Evolutionary conservation across 1,284 basidiomycete species (phyloP).

Genomic region (Cutaneotrichosporon arboriforme): DNA sequence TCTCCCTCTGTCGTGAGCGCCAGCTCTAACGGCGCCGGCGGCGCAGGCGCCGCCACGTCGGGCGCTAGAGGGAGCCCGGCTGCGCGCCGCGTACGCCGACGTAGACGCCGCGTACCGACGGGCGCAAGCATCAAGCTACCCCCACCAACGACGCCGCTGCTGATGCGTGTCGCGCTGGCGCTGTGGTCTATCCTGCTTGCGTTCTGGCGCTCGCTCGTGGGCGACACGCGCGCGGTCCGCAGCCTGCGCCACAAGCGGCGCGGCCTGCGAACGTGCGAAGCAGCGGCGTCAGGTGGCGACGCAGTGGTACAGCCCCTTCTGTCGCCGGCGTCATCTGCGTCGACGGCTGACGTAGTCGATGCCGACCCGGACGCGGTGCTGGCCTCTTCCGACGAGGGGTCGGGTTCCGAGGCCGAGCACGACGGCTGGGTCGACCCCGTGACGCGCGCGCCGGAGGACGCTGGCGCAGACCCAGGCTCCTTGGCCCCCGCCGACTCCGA

Average conservation of each 20-base stretch:
- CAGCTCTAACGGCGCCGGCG: no score
- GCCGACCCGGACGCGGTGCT: not conserved
- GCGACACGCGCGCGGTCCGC: constrained; percentile 38
- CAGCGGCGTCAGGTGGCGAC: not conserved
- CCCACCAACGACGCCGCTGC: constrained; percentile 37
- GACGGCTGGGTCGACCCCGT: constrained; percentile 40
- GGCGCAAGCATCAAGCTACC: constrained; percentile 36
- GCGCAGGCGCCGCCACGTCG: no score
- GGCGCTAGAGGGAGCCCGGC: not conserved
- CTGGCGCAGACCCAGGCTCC: not conserved
- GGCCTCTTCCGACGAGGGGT: constrained; percentile 12
- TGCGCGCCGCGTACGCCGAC: constrained; percentile 1
- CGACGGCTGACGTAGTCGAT: not conserved
- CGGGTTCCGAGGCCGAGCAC: constrained; percentile 17
- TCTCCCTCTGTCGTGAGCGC: not conserved
- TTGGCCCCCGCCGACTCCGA: constrained; percentile 21
- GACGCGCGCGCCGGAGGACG: constrained; percentile 30
- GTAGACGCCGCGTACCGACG: constrained; percentile 13
- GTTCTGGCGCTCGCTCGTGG: constrained; percentile 43
- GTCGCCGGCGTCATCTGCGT: not conserved
- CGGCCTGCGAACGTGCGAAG: not conserved
- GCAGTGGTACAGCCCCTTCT: not conserved
- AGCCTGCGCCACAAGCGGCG: constrained; percentile 11
- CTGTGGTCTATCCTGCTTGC: constrained; percentile 42
- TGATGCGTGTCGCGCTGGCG: constrained; percentile 37